Evolutionary conservation across 2,329 filamentous ascomycete genomes (phyloP).

Genomic region (Colletotrichum tropicicola): DNA sequence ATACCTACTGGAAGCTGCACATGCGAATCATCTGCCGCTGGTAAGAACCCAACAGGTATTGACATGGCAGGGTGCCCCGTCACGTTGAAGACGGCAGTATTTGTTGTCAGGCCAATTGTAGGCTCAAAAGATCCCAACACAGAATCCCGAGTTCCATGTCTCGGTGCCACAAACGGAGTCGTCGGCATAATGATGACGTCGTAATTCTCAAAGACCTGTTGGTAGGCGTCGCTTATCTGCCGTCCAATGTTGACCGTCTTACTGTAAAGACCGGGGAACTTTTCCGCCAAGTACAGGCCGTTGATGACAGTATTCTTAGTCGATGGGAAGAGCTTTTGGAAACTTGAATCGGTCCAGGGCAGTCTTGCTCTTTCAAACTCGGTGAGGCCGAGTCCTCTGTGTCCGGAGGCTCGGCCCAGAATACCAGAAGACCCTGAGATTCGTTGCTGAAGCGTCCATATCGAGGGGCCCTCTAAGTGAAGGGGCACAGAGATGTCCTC

Average conservation of each 20-base stretch:
- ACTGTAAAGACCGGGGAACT: constrained; percentile 55
- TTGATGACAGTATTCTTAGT: constrained; percentile 65
- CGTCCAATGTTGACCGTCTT: constrained; percentile 58
- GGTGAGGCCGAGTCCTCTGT: constrained; percentile 57
- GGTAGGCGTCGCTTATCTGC: constrained; percentile 56
- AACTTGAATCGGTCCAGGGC: constrained; percentile 55
- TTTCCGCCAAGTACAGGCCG: constrained; percentile 53
- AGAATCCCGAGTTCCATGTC: constrained; percentile 47
- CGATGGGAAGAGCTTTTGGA: constrained; percentile 59
- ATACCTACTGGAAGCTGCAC: constrained; percentile 59
- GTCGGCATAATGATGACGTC: constrained; percentile 60
- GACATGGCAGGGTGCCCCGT: constrained; percentile 65
- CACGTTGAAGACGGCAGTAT: constrained; percentile 65
- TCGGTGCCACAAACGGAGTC: constrained; percentile 55
- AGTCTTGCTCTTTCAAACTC: constrained; percentile 59
- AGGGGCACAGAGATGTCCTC: constrained; percentile 60
- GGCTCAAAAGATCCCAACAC: constrained; percentile 56
- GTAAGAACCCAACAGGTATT: constrained; percentile 57
- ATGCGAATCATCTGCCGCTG: constrained; percentile 45
- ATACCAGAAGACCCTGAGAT: constrained; percentile 53
- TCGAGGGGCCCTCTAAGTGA: constrained; percentile 55
- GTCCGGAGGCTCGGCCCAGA: constrained; percentile 53
- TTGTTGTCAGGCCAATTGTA: constrained; percentile 62
- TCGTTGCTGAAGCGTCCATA: constrained; percentile 60
- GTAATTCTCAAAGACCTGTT: constrained; percentile 47